These are phyloP conservation scores for Stephanodiscus triporus DNA, from an alignment of 108 stramenopile species.

Conservation along the genomic window DNA sequence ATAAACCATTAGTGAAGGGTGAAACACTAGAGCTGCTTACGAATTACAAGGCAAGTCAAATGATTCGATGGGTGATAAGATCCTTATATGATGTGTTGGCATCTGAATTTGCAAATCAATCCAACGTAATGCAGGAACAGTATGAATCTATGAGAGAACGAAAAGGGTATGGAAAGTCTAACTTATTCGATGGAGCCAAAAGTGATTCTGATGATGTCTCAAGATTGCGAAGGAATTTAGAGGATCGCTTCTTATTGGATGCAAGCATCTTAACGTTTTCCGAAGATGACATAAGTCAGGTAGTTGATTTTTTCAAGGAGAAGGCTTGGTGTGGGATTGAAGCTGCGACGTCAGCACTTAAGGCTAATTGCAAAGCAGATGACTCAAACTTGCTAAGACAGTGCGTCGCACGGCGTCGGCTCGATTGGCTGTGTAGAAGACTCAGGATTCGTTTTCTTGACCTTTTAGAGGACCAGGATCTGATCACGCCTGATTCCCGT, in stretches of 20 bases:
- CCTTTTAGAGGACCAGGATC: background rate
- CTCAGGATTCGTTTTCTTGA: conserved; percentile 1
- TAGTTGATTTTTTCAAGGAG: conserved; percentile 26
- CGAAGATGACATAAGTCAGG: conserved; percentile 19
- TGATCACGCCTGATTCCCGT: too few species aligned
- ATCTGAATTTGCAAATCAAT: background rate
- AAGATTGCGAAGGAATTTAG: conserved; percentile 30
- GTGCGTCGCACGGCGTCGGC: conserved; percentile 37
- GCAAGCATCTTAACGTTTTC: conserved; percentile 24
- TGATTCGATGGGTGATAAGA: background rate
- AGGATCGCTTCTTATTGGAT: conserved; percentile 30
- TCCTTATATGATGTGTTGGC: background rate
- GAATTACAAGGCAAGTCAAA: conserved; percentile 24
- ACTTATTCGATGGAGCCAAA: conserved; percentile 16
- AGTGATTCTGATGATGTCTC: conserved; percentile 23
- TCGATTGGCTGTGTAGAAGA: conserved; percentile 32
- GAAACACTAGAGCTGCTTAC: conserved; percentile 44
- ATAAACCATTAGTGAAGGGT: conserved; percentile 35
- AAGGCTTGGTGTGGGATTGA: conserved; percentile 38
- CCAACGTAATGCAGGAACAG: background rate
- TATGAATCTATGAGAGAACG: conserved; percentile 41
- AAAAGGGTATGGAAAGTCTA: conserved; percentile 42
- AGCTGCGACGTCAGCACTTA: conserved; percentile 16
- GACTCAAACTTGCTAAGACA: conserved; percentile 18
- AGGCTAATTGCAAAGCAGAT: background rate